phyloP scores from a whole-genome alignment of 176 grass and related monocot species.

The Coix lacrymajobi region DNA sequence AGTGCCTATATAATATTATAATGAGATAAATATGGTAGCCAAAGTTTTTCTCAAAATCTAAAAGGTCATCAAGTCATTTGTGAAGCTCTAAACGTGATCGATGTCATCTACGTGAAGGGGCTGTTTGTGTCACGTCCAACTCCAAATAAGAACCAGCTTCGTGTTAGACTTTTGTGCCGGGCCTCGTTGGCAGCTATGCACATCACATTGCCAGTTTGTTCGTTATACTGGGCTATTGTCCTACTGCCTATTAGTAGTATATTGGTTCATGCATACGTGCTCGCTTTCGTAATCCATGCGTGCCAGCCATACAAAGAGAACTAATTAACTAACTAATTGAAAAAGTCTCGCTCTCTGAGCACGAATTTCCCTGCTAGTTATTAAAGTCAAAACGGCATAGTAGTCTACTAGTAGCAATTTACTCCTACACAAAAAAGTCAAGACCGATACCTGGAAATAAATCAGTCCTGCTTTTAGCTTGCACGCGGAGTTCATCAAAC shows the following conservation, averaged over 20 bases:
- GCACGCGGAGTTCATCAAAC: neutral
- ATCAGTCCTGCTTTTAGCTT: neutral
- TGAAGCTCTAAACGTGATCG: too few relatives aligned
- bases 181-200: neutral
- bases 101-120: too few relatives aligned
- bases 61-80: neutral
- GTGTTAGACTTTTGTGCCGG: neutral
- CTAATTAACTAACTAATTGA: too few relatives aligned
- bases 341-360: too few relatives aligned
- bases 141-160: too few relatives aligned
- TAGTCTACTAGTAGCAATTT: neutral
- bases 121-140: too few relatives aligned
- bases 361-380: neutral
- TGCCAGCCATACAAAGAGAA: too few relatives aligned
- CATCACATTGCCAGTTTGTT: too few relatives aligned
- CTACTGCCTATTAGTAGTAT: too few relatives aligned
- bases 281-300: neutral
- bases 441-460: neutral
- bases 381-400: neutral
- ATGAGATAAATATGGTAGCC: too few relatives aligned
- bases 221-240: too few relatives aligned
- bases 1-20: neutral
- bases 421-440: neutral
- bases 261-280: neutral
- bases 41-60: neutral